Evolutionary conservation across 2,329 filamentous ascomycete genomes (phyloP).

Genomic region (Hymenoscyphus occultus): DNA sequence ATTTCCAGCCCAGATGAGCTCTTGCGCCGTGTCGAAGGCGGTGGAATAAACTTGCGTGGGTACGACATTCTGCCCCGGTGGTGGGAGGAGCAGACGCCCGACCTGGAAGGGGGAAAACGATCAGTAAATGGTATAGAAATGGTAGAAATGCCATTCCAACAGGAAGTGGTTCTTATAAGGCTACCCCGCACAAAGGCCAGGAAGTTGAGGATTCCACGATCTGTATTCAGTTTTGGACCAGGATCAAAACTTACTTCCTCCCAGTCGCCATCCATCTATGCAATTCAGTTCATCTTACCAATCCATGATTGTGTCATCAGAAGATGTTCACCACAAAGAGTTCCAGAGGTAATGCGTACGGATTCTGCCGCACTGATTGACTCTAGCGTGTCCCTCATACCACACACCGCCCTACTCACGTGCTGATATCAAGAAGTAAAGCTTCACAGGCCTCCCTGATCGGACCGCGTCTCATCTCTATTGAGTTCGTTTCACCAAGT

Average conservation of each 20-base stretch:
- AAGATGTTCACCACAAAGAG: conserved; percentile 3
- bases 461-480: neutral
- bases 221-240: conserved; percentile 11
- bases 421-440: neutral
- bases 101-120: conserved; percentile 52
- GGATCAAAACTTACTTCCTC: conserved; percentile 53
- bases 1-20: conserved; percentile 90
- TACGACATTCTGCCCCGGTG: conserved; percentile 67
- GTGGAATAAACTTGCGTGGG: conserved; percentile 64
- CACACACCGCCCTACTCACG: too few relatives aligned
- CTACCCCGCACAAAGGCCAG: conserved; percentile 20
- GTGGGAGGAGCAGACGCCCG: conserved; percentile 76
- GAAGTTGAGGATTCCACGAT: neutral
- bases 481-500: neutral
- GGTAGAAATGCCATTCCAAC: conserved; percentile 9
- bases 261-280: conserved; percentile 63
- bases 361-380: neutral
- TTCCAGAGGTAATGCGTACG: neutral
- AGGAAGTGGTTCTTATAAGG: conserved; percentile 16
- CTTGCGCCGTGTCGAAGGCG: conserved; percentile 84
- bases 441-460: neutral
- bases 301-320: conserved; percentile 22
- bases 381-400: neutral
- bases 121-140: neutral
- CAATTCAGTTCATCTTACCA: conserved; percentile 19